Base-by-base conservation (phyloP, 345 rosid species). In the Linum usitatissimum region DNA sequence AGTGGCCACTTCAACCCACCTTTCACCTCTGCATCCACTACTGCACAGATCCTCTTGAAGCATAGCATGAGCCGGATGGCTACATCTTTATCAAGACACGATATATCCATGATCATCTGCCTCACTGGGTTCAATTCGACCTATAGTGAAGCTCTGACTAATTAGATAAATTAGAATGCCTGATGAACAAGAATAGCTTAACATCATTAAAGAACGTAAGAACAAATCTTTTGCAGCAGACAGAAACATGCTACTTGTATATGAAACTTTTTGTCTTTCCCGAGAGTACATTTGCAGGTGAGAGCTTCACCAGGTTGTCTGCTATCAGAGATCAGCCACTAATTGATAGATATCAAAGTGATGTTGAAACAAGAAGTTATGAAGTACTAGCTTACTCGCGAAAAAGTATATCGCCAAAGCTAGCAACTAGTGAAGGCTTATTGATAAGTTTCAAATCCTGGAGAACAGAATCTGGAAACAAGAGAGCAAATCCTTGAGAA, bases 41-140 rank as follows among this genome's bases (percentile, higher is more conserved):
- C 70, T 15, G 86, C 87, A 49, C 75, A 31, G 55, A 72, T 76
- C 70, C 72, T 81, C 69, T 83, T 84, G 54, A 78, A 38, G 69
- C 70, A 7, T 9, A 86, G 68, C 84, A 77, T 71, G 28, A 89
- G 67, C 81, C 96, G 84, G 71, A 89, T 65, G 70, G 84, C 96
- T 4, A 84, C 68, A 81, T 80, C 73, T 79, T 71, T 83, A 62
- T 76, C 76, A 54, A 81, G 79, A 72, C 87, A 86, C 0, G 87
- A 81, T 45, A 83, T 64, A 67, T 88, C 93, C 23, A 59, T 61
- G 48, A 84, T 74, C 81, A 86, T 69, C 55, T 86, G 78, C 49
- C 86, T 80, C 40, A 77, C 56, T 28, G n/a, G 81, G 61, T 65
- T 73, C 40, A 77, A 70, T 14, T 83, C 83, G 3, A 70, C 71